A percentile compares a stretch with the other conserved stretches of the same genome.
Evolutionary conservation across 495 filamentous ascomycete species (phyloP).

Genomic region (Pyrenopolyporus hunteri): DNA sequence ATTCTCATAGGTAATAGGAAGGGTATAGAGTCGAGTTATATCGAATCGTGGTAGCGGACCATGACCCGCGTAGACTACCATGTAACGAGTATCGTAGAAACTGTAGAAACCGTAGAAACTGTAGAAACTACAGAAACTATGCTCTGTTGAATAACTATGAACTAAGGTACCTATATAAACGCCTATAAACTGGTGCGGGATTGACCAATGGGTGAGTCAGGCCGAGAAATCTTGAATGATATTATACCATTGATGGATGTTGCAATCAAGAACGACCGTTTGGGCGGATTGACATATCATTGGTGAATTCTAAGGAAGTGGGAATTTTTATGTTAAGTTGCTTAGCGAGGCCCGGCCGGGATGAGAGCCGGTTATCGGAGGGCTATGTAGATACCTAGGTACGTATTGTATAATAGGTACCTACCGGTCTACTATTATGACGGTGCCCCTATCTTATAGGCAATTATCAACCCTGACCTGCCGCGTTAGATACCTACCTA

Average conservation of each 20-base stretch:
- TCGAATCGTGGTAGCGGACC: not conserved
- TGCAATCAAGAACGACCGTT: too few relatives aligned
- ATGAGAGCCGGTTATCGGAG: constrained; percentile 24
- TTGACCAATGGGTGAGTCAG: constrained; percentile 29
- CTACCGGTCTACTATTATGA: not conserved
- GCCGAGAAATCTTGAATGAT: constrained; percentile 8
- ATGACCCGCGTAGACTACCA: not conserved
- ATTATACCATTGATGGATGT: constrained; percentile 12
- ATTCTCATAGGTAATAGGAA: not conserved
- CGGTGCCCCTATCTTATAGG: too few relatives aligned
- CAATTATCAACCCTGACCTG: too few relatives aligned
- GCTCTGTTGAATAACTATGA: not conserved
- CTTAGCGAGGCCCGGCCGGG: constrained; percentile 13
- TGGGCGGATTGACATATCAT: too few relatives aligned
- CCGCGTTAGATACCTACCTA: too few relatives aligned
- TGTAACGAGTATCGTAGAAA: too few relatives aligned
- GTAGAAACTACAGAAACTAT: too few relatives aligned
- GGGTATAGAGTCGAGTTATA: not conserved
- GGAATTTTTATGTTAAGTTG: constrained; percentile 3
- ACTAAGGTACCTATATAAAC: too few relatives aligned
- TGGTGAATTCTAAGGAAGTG: not conserved
- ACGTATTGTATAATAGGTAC: not conserved
- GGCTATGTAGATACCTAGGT: not conserved
- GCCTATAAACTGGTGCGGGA: too few relatives aligned
- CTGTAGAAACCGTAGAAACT: too few relatives aligned